Percentiles rank a stretch among this genome's conserved stretches.
Conservation (phyloP, 129 eudicot species). For the Scalesia atractyloides region DNA sequence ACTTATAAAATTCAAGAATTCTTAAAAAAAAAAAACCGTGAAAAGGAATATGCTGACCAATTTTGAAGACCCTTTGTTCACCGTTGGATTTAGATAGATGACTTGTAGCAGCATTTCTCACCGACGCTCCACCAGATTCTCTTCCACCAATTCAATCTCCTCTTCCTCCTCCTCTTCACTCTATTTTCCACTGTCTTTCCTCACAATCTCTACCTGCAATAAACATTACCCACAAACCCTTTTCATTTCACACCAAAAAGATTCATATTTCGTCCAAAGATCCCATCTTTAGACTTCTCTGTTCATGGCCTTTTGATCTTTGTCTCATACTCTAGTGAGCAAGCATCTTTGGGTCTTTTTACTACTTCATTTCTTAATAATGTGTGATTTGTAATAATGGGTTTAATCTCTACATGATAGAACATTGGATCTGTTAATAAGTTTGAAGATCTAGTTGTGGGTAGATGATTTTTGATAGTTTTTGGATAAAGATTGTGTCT, state of each 20-base stretch:
- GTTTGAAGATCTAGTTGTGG: constrained; percentile 52
- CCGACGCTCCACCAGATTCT: constrained; percentile 47
- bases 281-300: constrained; percentile 22
- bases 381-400: constrained; percentile 30
- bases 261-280: constrained; percentile 30
- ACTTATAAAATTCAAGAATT: background rate
- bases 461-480: constrained; percentile 22
- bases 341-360: constrained; percentile 22
- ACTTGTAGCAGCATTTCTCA: constrained; percentile 32
- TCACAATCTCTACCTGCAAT: constrained; percentile 14
- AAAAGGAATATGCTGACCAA: constrained; percentile 10
- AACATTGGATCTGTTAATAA: constrained; percentile 49
- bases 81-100: constrained; percentile 33
- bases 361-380: constrained; percentile 20
- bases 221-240: background rate
- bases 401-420: constrained; percentile 20
- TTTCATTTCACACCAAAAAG: constrained; percentile 18
- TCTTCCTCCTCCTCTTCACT: constrained; percentile 21
- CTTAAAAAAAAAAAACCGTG: background rate
- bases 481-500: constrained; percentile 3
- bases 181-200: constrained; percentile 12
- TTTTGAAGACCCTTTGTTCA: background rate
- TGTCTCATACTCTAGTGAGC: constrained; percentile 34
- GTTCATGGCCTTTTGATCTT: constrained; percentile 40
- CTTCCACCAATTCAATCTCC: constrained; percentile 25